A percentile compares a stretch with the other conserved stretches of the same genome.
These are phyloP conservation scores for Trifolium dubium DNA, from an alignment of 306 rosid genomes.

Conservation along the genomic window DNA sequence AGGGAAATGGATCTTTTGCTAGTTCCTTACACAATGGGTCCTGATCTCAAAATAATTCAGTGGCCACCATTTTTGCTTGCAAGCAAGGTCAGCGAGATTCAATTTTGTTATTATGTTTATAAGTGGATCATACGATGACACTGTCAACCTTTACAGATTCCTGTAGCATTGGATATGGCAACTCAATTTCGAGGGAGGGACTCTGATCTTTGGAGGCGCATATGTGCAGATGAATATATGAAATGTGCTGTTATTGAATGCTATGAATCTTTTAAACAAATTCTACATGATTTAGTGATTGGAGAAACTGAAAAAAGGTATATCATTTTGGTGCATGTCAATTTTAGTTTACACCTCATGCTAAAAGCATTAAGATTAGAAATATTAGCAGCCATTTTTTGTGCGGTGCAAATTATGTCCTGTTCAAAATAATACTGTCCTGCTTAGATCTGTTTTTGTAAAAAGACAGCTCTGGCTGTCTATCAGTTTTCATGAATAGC, in stretches of 20 bases:
- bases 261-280: constrained; percentile 82
- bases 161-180: constrained; percentile 96
- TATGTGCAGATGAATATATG: constrained; percentile 93
- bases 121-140: constrained; percentile 45
- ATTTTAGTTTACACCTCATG: constrained; percentile 36
- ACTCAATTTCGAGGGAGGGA: constrained; percentile 85
- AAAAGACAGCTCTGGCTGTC: constrained; percentile 10
- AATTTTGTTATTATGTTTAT: constrained; percentile 35
- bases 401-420: background rate
- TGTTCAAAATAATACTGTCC: constrained; percentile 6
- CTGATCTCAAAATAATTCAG: constrained; percentile 81
- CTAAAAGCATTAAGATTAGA: constrained; percentile 27
- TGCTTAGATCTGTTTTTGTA: constrained; percentile 29
- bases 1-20: constrained; percentile 97
- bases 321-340: constrained; percentile 15
- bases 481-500: constrained; percentile 19
- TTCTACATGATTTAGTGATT: constrained; percentile 69
- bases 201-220: constrained; percentile 95
- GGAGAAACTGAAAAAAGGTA: constrained; percentile 95
- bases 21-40: constrained; percentile 91
- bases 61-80: constrained; percentile 99
- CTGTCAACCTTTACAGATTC: constrained; percentile 66
- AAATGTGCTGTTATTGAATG: constrained; percentile 97
- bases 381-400: constrained; percentile 19
- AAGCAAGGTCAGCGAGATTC: constrained; percentile 70